Base-by-base conservation (phyloP, 2,329 filamentous ascomycete species). In the Penicillium sp. region DNA sequence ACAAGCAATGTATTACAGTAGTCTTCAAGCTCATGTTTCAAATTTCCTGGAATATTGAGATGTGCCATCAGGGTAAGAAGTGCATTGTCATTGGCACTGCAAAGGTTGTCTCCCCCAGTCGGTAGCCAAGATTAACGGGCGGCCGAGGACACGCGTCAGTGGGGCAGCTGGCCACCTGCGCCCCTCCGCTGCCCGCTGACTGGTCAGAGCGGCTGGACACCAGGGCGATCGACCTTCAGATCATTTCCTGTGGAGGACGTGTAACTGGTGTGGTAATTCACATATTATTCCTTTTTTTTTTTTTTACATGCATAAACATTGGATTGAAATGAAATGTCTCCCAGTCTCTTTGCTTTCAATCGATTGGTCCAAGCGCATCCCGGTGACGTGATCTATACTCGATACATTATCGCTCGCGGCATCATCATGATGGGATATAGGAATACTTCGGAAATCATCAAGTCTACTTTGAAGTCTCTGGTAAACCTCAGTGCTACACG, bases 71-170 rank as follows among this genome's bases (percentile, higher is more conserved):
- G 33, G 6, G 15, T 11, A 37, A 2, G 26, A 27, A 3, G 27
- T 31, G 27, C 1, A 37, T n/a, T n/a, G 33, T 18, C 29, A 31
- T 31, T 31, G 29, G 29, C 5, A 14, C 12, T 6, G 29, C 11
- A 31, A 31, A 31, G 29, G 12, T 31, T 31, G 29, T 15, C 6
- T 3, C 29, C 29, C 29, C 29, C 29, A 31, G 29, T 31, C 29
- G 29, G 15, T 35, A 33, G 40, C 20, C 23, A 49, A 51, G 37
- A 12, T 26, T 37, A 54, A 49, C 20, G 44, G 44, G 20, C n/a
- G 14, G 25, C 44, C 18, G 29, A 53, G 58, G 62, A 63, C 62
- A 61, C 62, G 62, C 63, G 62, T 65, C 60, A 12, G 60, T 65
- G 63, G 60, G 31, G 35, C 35, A 12, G 40, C n/a, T 55, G 61